These are phyloP conservation scores for Fusarium sp. DNA, from an alignment of 2,329 filamentous ascomycete species.

Conservation along the genomic window DNA sequence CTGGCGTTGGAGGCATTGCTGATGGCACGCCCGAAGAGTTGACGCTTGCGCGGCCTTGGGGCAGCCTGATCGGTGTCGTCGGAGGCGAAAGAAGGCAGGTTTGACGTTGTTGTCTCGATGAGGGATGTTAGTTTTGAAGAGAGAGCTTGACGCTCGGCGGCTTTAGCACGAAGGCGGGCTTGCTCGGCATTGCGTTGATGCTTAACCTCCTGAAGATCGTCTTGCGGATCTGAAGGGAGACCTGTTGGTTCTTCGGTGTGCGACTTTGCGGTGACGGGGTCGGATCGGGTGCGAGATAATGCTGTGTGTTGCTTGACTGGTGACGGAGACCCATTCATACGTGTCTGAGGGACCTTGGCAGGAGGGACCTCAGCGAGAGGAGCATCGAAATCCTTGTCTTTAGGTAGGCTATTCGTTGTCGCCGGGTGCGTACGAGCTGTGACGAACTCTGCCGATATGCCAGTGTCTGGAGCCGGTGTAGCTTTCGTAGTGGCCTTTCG, in stretches of 20 bases:
- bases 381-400: conserved; percentile 44
- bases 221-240: not conserved
- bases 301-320: conserved; percentile 46
- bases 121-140: conserved; percentile 59
- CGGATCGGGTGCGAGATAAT: conserved; percentile 54
- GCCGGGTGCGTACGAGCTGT: conserved; percentile 57
- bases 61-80: conserved; percentile 31
- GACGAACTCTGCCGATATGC: conserved; percentile 55
- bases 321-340: conserved; percentile 58
- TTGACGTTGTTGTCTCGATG: conserved; percentile 51
- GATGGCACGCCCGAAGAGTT: conserved; percentile 68
- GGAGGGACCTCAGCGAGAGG: conserved; percentile 57
- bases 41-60: conserved; percentile 55
- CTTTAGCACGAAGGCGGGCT: conserved; percentile 48
- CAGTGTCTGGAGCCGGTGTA: conserved; percentile 35
- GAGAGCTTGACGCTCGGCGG: conserved; percentile 57
- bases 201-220: conserved; percentile 16
- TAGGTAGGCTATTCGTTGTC: conserved; percentile 45
- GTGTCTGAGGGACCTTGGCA: conserved; percentile 55
- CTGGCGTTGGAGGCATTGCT: conserved; percentile 69
- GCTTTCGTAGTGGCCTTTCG: conserved; percentile 20
- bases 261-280: conserved; percentile 43
- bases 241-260: conserved; percentile 8
- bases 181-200: conserved; percentile 40
- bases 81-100: conserved; percentile 29